Percentiles rank a stretch among this genome's conserved stretches.
Evolutionary conservation across 1,284 basidiomycete species (phyloP).

Genomic region (Wallemia hederae): DNA sequence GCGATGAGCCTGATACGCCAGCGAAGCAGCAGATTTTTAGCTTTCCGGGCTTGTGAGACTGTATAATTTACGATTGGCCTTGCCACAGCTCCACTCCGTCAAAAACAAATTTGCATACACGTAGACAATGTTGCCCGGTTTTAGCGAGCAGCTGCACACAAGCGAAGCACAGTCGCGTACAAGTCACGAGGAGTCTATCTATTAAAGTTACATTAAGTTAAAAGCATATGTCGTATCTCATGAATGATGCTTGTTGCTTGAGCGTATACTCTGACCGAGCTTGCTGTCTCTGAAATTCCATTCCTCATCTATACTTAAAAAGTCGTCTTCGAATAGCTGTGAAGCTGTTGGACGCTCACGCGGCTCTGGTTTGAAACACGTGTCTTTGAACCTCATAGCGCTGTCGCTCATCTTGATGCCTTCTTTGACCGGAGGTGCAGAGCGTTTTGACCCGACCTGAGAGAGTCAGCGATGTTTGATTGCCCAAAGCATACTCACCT

Average conservation of each 20-base stretch:
- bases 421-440: constrained; percentile 62
- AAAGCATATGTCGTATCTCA: background rate
- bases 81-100: too few species aligned
- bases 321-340: constrained; percentile 54
- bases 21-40: background rate
- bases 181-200: too few species aligned
- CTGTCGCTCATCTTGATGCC: constrained; percentile 42
- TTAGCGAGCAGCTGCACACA: too few species aligned
- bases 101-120: too few species aligned
- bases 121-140: too few species aligned
- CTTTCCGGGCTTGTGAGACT: background rate
- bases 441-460: constrained; percentile 49
- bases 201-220: background rate
- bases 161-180: too few species aligned
- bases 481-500: constrained; percentile 23
- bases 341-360: constrained; percentile 54
- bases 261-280: constrained; percentile 2
- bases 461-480: background rate
- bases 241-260: background rate
- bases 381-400: constrained; percentile 58
- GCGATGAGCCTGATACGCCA: background rate
- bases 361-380: constrained; percentile 76
- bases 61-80: too few species aligned
- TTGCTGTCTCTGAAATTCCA: constrained; percentile 30
- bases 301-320: constrained; percentile 31